phyloP scores from a whole-genome alignment of 805 yeast species.

The Yarrowia sp. region DNA sequence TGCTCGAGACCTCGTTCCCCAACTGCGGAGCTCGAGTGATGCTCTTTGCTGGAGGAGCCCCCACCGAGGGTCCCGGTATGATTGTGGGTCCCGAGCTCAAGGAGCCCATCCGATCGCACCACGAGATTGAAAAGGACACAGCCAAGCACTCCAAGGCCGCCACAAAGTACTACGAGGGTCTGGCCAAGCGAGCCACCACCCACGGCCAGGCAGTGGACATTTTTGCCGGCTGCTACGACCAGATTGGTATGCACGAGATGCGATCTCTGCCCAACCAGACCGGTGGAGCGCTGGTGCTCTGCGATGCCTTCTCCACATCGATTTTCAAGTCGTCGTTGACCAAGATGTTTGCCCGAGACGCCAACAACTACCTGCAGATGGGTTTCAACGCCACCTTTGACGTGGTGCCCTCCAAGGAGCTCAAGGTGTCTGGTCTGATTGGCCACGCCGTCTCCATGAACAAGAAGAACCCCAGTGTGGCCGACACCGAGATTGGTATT shows the following conservation, averaged over 20 bases:
- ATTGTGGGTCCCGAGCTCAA: constrained; percentile 90
- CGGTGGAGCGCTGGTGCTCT: constrained; percentile 84
- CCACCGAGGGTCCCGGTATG: constrained; percentile 93
- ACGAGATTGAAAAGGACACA: constrained; percentile 89
- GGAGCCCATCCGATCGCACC: constrained; percentile 97
- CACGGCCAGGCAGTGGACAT: constrained; percentile 85
- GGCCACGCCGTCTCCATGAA: constrained; percentile 84
- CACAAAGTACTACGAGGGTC: constrained; percentile 72
- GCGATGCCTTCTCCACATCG: constrained; percentile 93
- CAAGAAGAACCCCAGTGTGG: constrained; percentile 69
- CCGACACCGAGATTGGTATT: constrained; percentile 91
- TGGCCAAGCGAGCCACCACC: constrained; percentile 72
- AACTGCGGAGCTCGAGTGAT: constrained; percentile 82
- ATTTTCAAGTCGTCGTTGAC: constrained; percentile 91
- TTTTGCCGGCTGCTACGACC: constrained; percentile 95
- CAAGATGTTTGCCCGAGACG: constrained; percentile 86
- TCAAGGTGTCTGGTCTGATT: constrained; percentile 89
- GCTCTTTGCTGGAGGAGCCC: constrained; percentile 92
- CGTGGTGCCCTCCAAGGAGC: constrained; percentile 77
- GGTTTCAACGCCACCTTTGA: constrained; percentile 90
- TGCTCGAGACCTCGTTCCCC: constrained; percentile 82
- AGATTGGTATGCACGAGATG: constrained; percentile 94
- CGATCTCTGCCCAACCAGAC: constrained; percentile 78
- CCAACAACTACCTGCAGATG: constrained; percentile 82
- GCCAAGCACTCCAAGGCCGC: constrained; percentile 90